phyloP scores from a whole-genome alignment of 192 early-diverging fungal genomes.

The Mortierella alpina region DNA sequence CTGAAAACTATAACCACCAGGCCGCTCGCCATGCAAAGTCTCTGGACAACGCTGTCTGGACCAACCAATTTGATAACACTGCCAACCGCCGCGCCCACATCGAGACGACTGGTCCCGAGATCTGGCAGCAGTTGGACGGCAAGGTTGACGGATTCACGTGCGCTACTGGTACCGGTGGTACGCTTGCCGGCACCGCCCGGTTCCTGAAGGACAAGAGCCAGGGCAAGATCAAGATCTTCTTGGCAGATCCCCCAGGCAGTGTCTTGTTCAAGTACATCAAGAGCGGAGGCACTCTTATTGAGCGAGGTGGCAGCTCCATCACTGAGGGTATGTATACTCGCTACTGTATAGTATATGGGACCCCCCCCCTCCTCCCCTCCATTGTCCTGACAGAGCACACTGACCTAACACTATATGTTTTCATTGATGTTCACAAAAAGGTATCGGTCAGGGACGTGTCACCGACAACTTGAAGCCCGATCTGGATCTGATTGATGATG shows the following conservation, averaged over 20 bases:
- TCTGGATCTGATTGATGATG: constrained; percentile 83
- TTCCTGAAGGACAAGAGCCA: constrained; percentile 83
- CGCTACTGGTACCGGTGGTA: constrained; percentile 93
- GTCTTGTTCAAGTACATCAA: constrained; percentile 88
- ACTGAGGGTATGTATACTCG: constrained; percentile 74
- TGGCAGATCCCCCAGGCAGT: constrained; percentile 95
- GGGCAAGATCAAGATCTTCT: constrained; percentile 78
- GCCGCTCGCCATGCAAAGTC: constrained; percentile 84
- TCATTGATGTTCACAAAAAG: neutral
- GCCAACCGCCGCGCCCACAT: constrained; percentile 93
- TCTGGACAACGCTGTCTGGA: constrained; percentile 90
- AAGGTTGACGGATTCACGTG: constrained; percentile 91
- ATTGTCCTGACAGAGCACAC: neutral
- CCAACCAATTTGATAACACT: constrained; percentile 96
- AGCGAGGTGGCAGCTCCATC: constrained; percentile 86
- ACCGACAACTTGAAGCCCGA: constrained; percentile 90
- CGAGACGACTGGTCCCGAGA: constrained; percentile 97
- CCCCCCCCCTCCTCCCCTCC: neutral
- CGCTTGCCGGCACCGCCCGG: constrained; percentile 85
- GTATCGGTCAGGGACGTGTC: constrained; percentile 93
- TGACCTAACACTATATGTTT: neutral
- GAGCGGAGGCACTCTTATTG: constrained; percentile 70
- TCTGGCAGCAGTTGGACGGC: constrained; percentile 86
- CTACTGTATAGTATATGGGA: neutral
- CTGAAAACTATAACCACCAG: constrained; percentile 96